These are phyloP conservation scores for Candida stauntonica DNA, from an alignment of 805 yeast genomes.

Conservation along the genomic window DNA sequence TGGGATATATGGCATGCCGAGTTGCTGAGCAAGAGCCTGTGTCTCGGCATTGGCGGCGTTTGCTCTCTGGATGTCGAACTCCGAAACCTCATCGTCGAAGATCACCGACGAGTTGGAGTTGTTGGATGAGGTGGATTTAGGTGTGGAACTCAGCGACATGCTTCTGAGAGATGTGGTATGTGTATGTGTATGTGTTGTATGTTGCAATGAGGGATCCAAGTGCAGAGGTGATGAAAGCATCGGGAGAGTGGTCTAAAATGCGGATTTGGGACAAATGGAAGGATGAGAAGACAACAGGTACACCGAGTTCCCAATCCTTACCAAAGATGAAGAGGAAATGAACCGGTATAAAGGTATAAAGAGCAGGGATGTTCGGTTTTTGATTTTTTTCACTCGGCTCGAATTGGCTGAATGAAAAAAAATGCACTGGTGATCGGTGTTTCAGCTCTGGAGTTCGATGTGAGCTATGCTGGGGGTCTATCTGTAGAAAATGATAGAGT, in stretches of 20 bases:
- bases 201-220: constrained; percentile 12
- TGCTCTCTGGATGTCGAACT: constrained; percentile 8
- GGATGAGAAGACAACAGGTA: too few relatives aligned
- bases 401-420: constrained; percentile 19
- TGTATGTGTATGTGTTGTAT: constrained; percentile 11
- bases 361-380: constrained; percentile 7
- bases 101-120: constrained; percentile 21
- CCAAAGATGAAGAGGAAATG: too few relatives aligned
- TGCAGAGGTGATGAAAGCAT: constrained; percentile 23
- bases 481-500: too few relatives aligned
- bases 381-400: constrained; percentile 19
- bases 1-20: constrained; percentile 23
- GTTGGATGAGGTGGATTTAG: constrained; percentile 12
- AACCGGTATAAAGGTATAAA: too few relatives aligned
- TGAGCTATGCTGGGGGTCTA: background rate
- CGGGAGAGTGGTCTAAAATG: background rate
- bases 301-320: too few relatives aligned
- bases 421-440: constrained; percentile 1
- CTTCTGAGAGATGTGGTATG: constrained; percentile 17
- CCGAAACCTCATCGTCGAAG: constrained; percentile 19
- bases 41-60: constrained; percentile 8
- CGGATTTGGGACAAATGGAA: background rate
- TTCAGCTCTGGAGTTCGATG: background rate
- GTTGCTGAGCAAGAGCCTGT: constrained; percentile 8
- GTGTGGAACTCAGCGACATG: constrained; percentile 16